phyloP scores from a whole-genome alignment of 2,329 filamentous ascomycete genomes.

The Ascocoryne sarcoides region DNA sequence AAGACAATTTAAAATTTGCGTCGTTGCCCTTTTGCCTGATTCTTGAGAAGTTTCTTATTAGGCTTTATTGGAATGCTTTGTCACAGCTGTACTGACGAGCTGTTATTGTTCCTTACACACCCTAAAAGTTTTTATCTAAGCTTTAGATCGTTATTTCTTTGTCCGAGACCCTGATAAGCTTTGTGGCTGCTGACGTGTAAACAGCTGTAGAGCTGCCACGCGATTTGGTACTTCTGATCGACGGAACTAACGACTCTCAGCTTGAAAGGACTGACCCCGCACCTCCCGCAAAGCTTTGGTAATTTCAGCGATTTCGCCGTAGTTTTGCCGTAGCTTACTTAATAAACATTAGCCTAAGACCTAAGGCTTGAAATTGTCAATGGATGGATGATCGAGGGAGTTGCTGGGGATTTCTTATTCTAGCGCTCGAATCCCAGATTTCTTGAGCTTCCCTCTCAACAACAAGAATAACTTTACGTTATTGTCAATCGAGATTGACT shows the following conservation, averaged over 20 bases:
- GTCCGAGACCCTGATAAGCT: conserved; percentile 5
- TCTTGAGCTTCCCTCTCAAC: neutral
- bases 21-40: conserved; percentile 12
- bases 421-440: neutral
- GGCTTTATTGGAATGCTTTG: conserved; percentile 5
- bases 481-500: conserved; percentile 7
- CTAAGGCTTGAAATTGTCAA: too few species aligned
- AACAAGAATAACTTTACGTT: neutral
- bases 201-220: conserved; percentile 2
- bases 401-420: neutral
- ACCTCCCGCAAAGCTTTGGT: conserved; percentile 3
- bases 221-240: conserved; percentile 8
- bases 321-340: too few species aligned
- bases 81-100: conserved; percentile 8
- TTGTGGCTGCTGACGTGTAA: conserved; percentile 7
- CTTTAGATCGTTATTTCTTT: conserved; percentile 4
- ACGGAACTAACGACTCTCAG: conserved; percentile 5
- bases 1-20: conserved; percentile 9
- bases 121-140: conserved; percentile 5
- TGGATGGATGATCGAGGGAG: too few species aligned
- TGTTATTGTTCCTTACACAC: conserved; percentile 9
- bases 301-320: neutral
- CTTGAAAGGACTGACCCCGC: conserved; percentile 3
- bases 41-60: conserved; percentile 8
- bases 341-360: too few species aligned